Conservation (phyloP, 75 land plant species). For the Sequoia sempervirens region DNA sequence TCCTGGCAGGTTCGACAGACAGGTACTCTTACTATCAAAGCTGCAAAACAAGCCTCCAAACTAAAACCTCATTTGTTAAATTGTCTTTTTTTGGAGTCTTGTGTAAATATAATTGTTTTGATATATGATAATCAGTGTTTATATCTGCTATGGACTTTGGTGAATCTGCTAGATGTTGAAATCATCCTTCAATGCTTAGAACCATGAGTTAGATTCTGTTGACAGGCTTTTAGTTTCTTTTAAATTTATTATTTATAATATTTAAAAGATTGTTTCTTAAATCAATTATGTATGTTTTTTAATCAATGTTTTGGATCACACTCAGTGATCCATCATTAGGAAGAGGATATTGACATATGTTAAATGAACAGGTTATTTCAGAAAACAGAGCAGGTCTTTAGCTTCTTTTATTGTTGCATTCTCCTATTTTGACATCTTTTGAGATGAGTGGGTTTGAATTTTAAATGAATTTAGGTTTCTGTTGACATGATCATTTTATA, state of each 20-base stretch:
- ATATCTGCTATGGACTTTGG: not conserved
- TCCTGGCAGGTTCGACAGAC: conserved; percentile 53
- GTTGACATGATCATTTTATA: not conserved
- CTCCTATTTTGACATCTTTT: no score
- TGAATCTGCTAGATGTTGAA: not conserved
- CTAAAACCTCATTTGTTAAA: no score
- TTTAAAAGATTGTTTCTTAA: no score
- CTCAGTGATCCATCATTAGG: no score
- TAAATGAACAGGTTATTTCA: not conserved
- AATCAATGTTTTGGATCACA: no score
- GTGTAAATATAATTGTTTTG: not conserved
- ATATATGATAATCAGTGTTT: not conserved
- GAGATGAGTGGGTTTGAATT: not conserved
- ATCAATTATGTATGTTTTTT: no score
- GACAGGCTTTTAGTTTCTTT: not conserved
- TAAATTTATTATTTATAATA: no score
- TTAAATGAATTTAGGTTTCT: not conserved
- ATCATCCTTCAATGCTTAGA: not conserved
- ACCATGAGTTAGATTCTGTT: not conserved
- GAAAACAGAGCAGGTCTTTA: not conserved
- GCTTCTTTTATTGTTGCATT: conserved; percentile 2
- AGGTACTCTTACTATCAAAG: conserved; percentile 16
- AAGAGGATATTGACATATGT: no score
- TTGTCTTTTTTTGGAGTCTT: no score
- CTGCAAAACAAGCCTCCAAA: no score